Percentiles rank a stretch among this genome's conserved stretches.
Conservation (phyloP, 106 monocot species). For the Allium cepa region DNA sequence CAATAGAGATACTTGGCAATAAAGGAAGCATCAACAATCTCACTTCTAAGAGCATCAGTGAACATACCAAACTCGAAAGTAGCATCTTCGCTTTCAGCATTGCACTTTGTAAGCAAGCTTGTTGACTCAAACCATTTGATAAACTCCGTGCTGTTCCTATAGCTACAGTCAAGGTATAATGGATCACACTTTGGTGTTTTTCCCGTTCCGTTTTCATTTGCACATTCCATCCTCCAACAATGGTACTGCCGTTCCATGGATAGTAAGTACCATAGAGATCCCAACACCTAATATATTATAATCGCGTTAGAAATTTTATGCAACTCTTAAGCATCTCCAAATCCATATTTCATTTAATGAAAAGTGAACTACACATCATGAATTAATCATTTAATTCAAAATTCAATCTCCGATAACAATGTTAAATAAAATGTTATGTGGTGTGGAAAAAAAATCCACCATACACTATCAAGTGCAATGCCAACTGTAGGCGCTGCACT, state of each 20-base stretch:
- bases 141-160: slow-evolving; percentile 20
- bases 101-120: slow-evolving; percentile 30
- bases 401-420: too few relatives aligned
- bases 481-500: too few relatives aligned
- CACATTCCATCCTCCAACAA: slow-evolving; percentile 63
- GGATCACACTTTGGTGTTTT: slow-evolving; percentile 31
- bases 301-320: too few relatives aligned
- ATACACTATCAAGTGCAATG: too few relatives aligned
- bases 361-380: too few relatives aligned
- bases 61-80: slow-evolving; percentile 78
- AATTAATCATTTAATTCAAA: neutral
- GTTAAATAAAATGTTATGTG: too few relatives aligned
- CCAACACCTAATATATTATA: slow-evolving; percentile 29
- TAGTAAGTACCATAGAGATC: slow-evolving; percentile 78
- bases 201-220: slow-evolving; percentile 43
- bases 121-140: slow-evolving; percentile 44
- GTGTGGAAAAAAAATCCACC: too few relatives aligned
- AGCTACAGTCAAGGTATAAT: slow-evolving; percentile 62
- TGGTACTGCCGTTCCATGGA: slow-evolving; percentile 77
- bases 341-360: too few relatives aligned
- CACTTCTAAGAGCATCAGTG: slow-evolving; percentile 47
- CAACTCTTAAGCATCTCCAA: too few relatives aligned
- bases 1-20: slow-evolving; percentile 80
- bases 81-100: slow-evolving; percentile 10
- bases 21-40: slow-evolving; percentile 46